phyloP scores from a whole-genome alignment of 495 filamentous ascomycete genomes.

The Delitschia confertaspora region DNA sequence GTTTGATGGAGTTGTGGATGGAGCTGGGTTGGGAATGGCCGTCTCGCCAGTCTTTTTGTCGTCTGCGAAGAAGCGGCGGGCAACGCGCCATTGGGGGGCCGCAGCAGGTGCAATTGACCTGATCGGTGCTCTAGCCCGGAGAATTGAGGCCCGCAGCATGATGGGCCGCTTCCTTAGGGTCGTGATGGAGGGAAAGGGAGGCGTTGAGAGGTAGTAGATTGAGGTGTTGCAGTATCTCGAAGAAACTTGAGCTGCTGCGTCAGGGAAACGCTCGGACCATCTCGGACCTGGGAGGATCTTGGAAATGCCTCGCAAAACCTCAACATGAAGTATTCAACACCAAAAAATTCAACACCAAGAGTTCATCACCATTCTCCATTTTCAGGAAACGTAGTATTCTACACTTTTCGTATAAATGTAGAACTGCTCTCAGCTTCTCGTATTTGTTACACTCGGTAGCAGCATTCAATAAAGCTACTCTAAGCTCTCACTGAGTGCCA shows the following conservation, averaged over 20 bases:
- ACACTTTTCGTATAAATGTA: no score
- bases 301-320: no score
- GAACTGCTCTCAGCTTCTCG: no score
- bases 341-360: conserved; percentile 3
- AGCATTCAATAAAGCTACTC: no score
- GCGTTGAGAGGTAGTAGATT: conserved; percentile 9
- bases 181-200: conserved; percentile 6
- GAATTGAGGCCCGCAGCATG: conserved; percentile 62
- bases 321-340: not conserved
- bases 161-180: conserved; percentile 39
- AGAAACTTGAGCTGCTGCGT: conserved; percentile 4
- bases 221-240: conserved; percentile 7
- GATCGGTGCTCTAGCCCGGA: conserved; percentile 34
- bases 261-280: conserved; percentile 1
- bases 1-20: conserved; percentile 41
- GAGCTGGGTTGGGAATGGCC: conserved; percentile 35
- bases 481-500: no score
- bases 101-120: conserved; percentile 22
- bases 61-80: conserved; percentile 43
- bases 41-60: conserved; percentile 41
- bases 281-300: no score
- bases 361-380: conserved; percentile 30
- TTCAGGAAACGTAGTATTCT: no score
- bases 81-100: conserved; percentile 22
- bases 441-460: no score